phyloP scores from a whole-genome alignment of 2,329 filamentous ascomycete species.

The Fusarium fujikuroi region DNA sequence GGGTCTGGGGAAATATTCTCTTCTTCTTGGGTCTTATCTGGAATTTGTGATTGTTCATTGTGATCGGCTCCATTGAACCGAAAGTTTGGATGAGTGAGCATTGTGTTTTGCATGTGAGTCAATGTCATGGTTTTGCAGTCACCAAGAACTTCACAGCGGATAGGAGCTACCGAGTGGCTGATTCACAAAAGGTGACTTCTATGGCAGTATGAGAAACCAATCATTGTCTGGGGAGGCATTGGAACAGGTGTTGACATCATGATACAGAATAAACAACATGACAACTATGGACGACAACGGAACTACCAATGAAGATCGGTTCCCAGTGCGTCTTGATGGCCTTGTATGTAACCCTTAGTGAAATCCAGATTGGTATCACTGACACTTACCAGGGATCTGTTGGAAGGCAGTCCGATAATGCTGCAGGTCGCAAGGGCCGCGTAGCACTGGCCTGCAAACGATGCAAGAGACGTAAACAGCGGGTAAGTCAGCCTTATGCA shows the following conservation, averaged over 20 bases:
- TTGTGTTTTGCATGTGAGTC: background rate
- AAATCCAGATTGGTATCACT: rapidly evolving
- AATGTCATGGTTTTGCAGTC: background rate
- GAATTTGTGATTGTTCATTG: background rate
- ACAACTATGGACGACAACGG: background rate
- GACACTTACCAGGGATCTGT: background rate
- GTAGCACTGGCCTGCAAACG: background rate
- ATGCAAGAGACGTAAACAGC: background rate
- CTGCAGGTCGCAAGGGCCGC: background rate
- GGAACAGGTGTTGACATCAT: background rate
- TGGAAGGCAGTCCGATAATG: background rate
- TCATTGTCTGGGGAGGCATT: too few relatives aligned
- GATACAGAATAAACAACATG: background rate
- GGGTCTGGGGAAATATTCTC: background rate
- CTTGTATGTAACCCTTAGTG: background rate
- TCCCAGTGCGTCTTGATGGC: rapidly evolving
- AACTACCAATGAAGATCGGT: too few relatives aligned
- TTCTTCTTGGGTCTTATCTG: background rate
- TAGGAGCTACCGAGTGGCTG: background rate
- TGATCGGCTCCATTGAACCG: background rate
- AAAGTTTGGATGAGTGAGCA: rapidly evolving
- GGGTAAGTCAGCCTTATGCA: background rate
- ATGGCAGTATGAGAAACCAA: too few relatives aligned
- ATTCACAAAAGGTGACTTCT: background rate
- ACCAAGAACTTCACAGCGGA: background rate